Conservation (phyloP, 1,139 yeast species). For the Candida tetrigidarum region DNA sequence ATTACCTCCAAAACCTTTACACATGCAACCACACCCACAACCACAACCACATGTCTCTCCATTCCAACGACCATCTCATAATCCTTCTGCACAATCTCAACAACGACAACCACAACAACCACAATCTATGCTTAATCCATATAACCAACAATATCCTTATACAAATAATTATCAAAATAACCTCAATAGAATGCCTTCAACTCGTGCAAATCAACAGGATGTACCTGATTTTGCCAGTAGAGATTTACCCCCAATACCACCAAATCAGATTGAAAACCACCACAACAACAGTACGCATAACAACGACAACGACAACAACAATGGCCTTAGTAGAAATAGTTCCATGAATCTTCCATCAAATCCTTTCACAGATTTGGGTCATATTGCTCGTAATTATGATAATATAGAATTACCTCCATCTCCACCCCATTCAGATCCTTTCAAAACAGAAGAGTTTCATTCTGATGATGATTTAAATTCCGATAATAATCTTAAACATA, state of each 20-base stretch:
- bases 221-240: conserved; percentile 12
- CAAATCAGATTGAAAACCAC: not conserved
- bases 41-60: not conserved
- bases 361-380: conserved; percentile 13
- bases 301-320: not conserved
- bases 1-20: conserved; percentile 10
- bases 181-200: conserved; percentile 1
- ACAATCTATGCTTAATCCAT: not conserved
- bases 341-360: conserved; percentile 2
- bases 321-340: not conserved
- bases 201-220: conserved; percentile 10
- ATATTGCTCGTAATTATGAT: conserved; percentile 10
- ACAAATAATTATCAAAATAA: not conserved
- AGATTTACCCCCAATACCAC: conserved; percentile 16
- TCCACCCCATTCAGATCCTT: conserved; percentile 15
- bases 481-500: conserved; percentile 18
- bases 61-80: no score
- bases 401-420: conserved; percentile 13
- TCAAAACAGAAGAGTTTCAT: conserved; percentile 9
- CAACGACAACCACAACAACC: not conserved
- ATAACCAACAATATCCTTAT: conserved; percentile 6
- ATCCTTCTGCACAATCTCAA: not conserved
- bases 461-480: conserved; percentile 8
- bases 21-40: conserved; percentile 1
- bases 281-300: no score